Conservation (phyloP, 345 rosid genomes). For the Alliaria petiolata region DNA sequence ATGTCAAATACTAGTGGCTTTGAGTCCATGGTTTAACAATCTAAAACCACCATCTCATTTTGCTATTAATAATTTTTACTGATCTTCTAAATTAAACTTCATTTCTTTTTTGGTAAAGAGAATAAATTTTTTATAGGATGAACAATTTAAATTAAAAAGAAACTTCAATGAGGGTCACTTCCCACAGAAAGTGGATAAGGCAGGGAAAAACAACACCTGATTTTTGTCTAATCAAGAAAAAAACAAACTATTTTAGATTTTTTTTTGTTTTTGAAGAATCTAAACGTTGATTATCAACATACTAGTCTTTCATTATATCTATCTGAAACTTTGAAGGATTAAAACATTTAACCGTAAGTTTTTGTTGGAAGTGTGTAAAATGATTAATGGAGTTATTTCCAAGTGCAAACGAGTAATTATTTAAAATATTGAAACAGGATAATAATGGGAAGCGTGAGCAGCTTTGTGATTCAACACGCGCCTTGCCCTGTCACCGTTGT, state of each 20-base stretch:
- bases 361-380: background rate
- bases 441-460: slow-evolving; percentile 65
- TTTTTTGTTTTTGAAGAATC: background rate
- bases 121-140: background rate
- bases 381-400: background rate
- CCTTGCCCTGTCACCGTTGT: slow-evolving; percentile 60
- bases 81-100: background rate
- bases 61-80: background rate
- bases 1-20: slow-evolving; percentile 1
- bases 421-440: slow-evolving; percentile 52
- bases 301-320: background rate
- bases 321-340: too few species aligned
- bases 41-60: background rate
- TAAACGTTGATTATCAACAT: background rate
- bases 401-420: background rate
- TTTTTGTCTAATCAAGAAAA: background rate
- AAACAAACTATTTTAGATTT: background rate
- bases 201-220: background rate
- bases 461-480: slow-evolving; percentile 46
- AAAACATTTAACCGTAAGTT: background rate
- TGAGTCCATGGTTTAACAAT: background rate
- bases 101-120: background rate
- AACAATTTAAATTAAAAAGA: background rate
- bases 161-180: background rate
- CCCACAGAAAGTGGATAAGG: background rate